Evolutionary conservation across 495 filamentous ascomycete genomes (phyloP).

Genomic region (Aspergillus bridgeri): DNA sequence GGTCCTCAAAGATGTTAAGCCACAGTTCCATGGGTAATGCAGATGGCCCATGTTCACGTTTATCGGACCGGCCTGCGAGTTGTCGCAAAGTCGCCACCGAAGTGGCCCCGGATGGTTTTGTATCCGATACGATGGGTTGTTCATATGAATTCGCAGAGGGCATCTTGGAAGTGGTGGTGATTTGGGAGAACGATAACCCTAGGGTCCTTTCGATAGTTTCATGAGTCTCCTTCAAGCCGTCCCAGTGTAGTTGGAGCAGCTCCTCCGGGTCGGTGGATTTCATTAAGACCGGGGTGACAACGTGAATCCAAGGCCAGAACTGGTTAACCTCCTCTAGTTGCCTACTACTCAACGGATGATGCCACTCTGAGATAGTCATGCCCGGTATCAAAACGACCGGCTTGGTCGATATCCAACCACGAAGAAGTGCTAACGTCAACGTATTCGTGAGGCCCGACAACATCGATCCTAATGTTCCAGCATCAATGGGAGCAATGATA

Average conservation of each 20-base stretch:
- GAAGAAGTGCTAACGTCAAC: conserved; percentile 67
- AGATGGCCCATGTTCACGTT: conserved; percentile 19
- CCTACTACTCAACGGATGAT: conserved; percentile 77
- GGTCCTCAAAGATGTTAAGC: conserved; percentile 78
- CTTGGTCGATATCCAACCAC: conserved; percentile 81
- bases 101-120: conserved; percentile 57
- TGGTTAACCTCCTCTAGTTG: conserved; percentile 75
- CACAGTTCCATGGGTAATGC: conserved; percentile 79
- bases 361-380: conserved; percentile 81
- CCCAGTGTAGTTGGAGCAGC: conserved; percentile 56
- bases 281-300: conserved; percentile 71
- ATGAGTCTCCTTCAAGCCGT: conserved; percentile 60
- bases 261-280: conserved; percentile 55
- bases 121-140: neutral
- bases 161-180: neutral
- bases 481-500: conserved; percentile 78
- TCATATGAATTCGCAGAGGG: conserved; percentile 32
- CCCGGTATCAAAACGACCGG: conserved; percentile 77
- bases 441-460: conserved; percentile 73
- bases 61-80: conserved; percentile 29
- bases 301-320: conserved; percentile 79
- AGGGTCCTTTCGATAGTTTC: conserved; percentile 59
- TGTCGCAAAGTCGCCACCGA: conserved; percentile 52
- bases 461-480: conserved; percentile 78
- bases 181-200: conserved; percentile 20